A percentile compares a stretch with the other conserved stretches of the same genome.
These are phyloP conservation scores for Aureoboletus auriporus DNA, from an alignment of 768 basidiomycete genomes.

Conservation along the genomic window DNA sequence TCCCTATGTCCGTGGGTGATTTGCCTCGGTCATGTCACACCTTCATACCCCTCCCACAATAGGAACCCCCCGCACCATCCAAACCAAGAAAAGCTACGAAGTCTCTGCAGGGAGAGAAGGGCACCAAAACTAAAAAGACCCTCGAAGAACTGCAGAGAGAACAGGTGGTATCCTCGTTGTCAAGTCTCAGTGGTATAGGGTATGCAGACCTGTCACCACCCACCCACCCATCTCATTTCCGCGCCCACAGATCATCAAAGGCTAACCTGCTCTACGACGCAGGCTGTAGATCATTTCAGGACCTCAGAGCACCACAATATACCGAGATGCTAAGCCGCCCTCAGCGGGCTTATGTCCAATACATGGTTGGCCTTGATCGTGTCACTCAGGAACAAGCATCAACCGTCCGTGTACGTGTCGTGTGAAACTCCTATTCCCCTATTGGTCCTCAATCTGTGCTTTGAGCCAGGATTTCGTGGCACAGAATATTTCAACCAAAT, in stretches of 20 bases:
- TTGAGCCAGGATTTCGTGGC: conserved; percentile 44
- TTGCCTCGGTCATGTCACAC: not conserved
- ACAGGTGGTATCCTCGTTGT: conserved; percentile 31
- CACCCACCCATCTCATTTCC: not conserved
- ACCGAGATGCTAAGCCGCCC: conserved; percentile 33
- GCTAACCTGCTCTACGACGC: conserved; percentile 46
- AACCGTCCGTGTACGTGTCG: conserved; percentile 40
- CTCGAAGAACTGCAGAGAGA: conserved; percentile 25
- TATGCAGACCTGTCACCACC: conserved; percentile 19
- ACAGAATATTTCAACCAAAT: conserved; percentile 42
- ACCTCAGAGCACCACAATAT: conserved; percentile 39
- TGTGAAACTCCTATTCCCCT: not conserved
- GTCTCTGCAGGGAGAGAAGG: conserved; percentile 4
- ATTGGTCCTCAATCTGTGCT: not conserved
- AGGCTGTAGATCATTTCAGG: conserved; percentile 43
- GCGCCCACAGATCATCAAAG: conserved; percentile 12
- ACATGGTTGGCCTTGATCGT: conserved; percentile 36
- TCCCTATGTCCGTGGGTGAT: conserved; percentile 35
- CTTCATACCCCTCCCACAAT: conserved; percentile 1
- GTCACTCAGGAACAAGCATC: conserved; percentile 42
- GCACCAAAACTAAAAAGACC: conserved; percentile 11
- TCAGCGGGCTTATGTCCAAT: conserved; percentile 39
- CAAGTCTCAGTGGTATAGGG: conserved; percentile 47
- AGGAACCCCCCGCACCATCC: conserved; percentile 16
- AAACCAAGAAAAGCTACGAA: conserved; percentile 1